These are phyloP conservation scores for Monilinia laxa DNA, from an alignment of 2,329 filamentous ascomycete genomes.

Conservation along the genomic window DNA sequence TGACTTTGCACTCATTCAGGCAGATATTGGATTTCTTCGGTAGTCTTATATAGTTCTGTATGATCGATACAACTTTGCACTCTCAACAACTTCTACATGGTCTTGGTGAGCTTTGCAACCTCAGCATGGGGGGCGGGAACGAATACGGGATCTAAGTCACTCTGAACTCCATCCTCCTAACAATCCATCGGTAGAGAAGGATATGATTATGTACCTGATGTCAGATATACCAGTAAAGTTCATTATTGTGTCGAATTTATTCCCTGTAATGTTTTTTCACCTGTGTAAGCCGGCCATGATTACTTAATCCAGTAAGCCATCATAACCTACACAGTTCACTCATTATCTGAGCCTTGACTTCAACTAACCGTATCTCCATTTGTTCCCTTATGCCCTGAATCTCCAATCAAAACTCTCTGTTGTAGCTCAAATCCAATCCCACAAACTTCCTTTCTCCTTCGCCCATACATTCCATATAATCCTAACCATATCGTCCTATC, in stretches of 20 bases:
- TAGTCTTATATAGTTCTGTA: background rate
- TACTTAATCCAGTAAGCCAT: background rate
- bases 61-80: background rate
- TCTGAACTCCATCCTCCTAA: background rate
- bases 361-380: background rate
- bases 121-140: background rate
- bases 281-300: background rate
- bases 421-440: constrained; percentile 35
- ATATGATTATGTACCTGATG: too few species aligned
- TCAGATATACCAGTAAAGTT: too few species aligned
- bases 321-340: background rate
- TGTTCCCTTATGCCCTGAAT: background rate
- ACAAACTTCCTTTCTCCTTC: constrained; percentile 34
- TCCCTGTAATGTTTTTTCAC: background rate
- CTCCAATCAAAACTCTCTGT: constrained; percentile 12
- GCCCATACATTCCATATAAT: constrained; percentile 35
- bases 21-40: background rate
- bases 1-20: background rate
- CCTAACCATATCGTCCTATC: constrained; percentile 36
- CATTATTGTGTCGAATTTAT: background rate
- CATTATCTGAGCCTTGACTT: background rate
- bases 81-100: background rate
- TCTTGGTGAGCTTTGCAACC: background rate
- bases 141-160: background rate
- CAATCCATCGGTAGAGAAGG: background rate